These are phyloP conservation scores for Dactylonectria macrodidyma DNA, from an alignment of 2,329 filamentous ascomycete genomes.

Conservation along the genomic window DNA sequence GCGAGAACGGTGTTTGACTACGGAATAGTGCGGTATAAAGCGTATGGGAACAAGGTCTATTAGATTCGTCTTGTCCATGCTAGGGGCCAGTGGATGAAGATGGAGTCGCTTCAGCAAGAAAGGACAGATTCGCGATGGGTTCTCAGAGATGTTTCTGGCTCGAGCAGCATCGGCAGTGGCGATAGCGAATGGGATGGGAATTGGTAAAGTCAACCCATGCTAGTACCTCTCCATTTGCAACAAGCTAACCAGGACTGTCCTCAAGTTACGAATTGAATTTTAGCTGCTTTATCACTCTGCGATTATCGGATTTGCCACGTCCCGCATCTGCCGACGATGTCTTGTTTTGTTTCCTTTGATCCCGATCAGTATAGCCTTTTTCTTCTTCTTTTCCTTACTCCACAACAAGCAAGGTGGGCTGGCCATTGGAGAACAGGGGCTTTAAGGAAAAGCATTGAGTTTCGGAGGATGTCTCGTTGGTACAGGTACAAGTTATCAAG, in stretches of 20 bases:
- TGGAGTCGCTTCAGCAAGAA: not conserved
- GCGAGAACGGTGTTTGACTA: not conserved
- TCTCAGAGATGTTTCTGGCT: not conserved
- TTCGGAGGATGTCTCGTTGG: not conserved
- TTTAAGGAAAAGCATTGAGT: conserved; percentile 18
- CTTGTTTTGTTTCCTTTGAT: conserved; percentile 5
- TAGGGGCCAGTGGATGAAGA: not conserved
- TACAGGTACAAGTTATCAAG: not conserved
- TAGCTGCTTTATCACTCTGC: not conserved
- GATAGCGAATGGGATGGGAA: conserved; percentile 9
- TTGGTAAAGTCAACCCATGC: conserved; percentile 1
- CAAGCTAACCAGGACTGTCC: not conserved
- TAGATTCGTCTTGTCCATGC: not conserved
- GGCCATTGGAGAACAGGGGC: conserved; percentile 12
- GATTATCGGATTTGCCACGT: not conserved
- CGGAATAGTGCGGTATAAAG: not conserved
- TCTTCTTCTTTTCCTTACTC: too few relatives aligned
- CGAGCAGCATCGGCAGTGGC: not conserved
- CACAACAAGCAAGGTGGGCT: not conserved
- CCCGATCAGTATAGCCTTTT: not conserved
- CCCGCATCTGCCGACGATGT: not conserved
- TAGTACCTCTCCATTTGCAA: not conserved
- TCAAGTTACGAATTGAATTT: not conserved
- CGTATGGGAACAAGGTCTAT: not conserved
- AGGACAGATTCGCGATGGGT: not conserved